Percentiles rank a stretch among this genome's conserved stretches.
phyloP scores from a whole-genome alignment of 805 yeast genomes.

The Saccharomyces mikatae region DNA sequence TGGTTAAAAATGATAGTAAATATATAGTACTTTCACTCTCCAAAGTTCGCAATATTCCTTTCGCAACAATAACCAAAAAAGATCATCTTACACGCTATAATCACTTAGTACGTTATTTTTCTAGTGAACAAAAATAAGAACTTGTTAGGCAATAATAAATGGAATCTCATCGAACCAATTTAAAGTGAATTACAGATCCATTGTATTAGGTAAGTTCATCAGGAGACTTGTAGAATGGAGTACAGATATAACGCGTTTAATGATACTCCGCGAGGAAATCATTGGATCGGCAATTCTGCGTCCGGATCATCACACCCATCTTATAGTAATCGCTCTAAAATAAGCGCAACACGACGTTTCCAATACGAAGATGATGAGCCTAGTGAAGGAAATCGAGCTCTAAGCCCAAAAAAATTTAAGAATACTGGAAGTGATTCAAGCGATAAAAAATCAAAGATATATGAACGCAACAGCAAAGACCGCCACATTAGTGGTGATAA shows the following conservation, averaged over 20 bases:
- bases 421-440: not conserved
- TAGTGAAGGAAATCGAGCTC: not conserved
- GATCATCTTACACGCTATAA: not conserved
- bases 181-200: not conserved
- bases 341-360: constrained; percentile 11
- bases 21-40: not conserved
- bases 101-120: not conserved
- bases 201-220: not conserved
- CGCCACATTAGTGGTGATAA: not conserved
- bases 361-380: not conserved
- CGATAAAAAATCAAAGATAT: not conserved
- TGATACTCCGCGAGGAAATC: constrained; percentile 26
- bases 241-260: constrained; percentile 11
- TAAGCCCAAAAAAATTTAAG: not conserved
- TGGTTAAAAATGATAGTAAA: no score
- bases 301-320: constrained; percentile 9
- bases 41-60: no score
- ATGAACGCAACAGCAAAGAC: not conserved
- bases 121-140: not conserved
- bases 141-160: not conserved
- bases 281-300: constrained; percentile 22
- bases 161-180: not conserved
- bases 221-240: constrained; percentile 2
- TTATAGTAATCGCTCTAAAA: constrained; percentile 1
- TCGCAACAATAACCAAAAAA: no score